Evolutionary conservation across 306 rosid species (phyloP).

Genomic region (Luffa acutangula): DNA sequence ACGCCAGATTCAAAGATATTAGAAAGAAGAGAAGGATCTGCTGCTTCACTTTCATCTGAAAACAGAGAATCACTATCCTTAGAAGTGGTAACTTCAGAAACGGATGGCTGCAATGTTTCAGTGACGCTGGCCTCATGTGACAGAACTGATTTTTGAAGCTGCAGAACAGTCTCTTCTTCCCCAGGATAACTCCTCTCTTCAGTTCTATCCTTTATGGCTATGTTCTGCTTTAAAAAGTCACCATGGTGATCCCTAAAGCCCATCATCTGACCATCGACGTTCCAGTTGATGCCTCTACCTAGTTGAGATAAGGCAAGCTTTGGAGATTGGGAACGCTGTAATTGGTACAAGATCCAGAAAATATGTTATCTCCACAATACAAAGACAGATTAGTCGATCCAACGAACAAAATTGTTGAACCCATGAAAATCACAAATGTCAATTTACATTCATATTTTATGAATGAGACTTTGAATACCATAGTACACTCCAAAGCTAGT

Average conservation of each 20-base stretch:
- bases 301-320: constrained; percentile 43
- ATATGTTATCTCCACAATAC: background rate
- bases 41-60: constrained; percentile 14
- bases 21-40: constrained; percentile 30
- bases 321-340: constrained; percentile 32
- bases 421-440: background rate
- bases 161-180: constrained; percentile 37
- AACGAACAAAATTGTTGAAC: background rate
- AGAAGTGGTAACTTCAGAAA: constrained; percentile 33
- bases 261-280: constrained; percentile 29
- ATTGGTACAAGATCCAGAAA: constrained; percentile 11
- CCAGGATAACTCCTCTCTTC: constrained; percentile 28
- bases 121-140: constrained; percentile 26
- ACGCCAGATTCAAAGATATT: constrained; percentile 31
- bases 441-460: background rate
- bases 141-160: constrained; percentile 33
- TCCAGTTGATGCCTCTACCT: constrained; percentile 45
- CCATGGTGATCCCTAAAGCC: constrained; percentile 35
- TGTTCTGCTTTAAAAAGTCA: constrained; percentile 21
- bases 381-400: background rate
- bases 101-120: constrained; percentile 21
- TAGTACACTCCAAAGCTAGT: background rate
- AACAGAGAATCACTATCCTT: constrained; percentile 15
- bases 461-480: background rate
- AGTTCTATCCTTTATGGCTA: constrained; percentile 28